Percentiles rank a stretch among this genome's conserved stretches.
These are phyloP conservation scores for Xylaria digitata DNA, from an alignment of 2,329 filamentous ascomycete genomes.

Conservation along the genomic window DNA sequence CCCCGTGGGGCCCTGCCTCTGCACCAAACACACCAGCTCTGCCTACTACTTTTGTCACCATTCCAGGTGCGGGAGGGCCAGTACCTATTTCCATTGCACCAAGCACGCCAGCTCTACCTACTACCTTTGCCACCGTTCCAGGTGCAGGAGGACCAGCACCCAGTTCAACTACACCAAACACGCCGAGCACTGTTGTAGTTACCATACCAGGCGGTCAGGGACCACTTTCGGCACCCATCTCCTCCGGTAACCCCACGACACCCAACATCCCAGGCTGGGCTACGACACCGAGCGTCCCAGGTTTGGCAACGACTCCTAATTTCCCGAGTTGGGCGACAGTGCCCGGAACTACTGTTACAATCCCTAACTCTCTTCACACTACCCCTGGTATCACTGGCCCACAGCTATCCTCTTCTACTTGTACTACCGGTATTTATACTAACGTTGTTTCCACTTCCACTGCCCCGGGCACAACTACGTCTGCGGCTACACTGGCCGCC, in stretches of 20 bases:
- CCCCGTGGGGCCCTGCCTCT: no score
- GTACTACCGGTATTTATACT: conserved; percentile 36
- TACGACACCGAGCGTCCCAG: conserved; percentile 3
- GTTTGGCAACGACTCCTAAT: not conserved
- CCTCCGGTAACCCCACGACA: conserved; percentile 7
- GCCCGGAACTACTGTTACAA: conserved; percentile 34
- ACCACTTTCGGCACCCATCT: conserved; percentile 12
- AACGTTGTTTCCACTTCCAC: conserved; percentile 29
- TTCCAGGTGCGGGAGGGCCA: no score
- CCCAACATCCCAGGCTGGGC: not conserved
- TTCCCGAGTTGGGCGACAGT: conserved; percentile 26
- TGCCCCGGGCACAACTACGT: conserved; percentile 21
- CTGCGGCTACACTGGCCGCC: conserved; percentile 31
- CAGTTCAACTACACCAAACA: conserved; percentile 4
- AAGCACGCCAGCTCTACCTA: conserved; percentile 20
- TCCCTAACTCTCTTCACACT: conserved; percentile 23
- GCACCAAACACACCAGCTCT: conserved; percentile 7
- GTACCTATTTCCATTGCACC: conserved; percentile 20
- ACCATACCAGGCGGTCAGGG: conserved; percentile 35
- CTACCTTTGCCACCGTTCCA: conserved; percentile 31
- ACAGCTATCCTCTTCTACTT: conserved; percentile 29
- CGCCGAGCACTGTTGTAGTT: conserved; percentile 16
- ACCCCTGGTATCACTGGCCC: conserved; percentile 1
- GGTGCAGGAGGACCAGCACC: conserved; percentile 15
- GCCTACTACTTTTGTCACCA: conserved; percentile 23